A percentile compares a stretch with the other conserved stretches of the same genome.
These are phyloP conservation scores for Penicillium antarcticum DNA, from an alignment of 495 filamentous ascomycete genomes.

Conservation along the genomic window DNA sequence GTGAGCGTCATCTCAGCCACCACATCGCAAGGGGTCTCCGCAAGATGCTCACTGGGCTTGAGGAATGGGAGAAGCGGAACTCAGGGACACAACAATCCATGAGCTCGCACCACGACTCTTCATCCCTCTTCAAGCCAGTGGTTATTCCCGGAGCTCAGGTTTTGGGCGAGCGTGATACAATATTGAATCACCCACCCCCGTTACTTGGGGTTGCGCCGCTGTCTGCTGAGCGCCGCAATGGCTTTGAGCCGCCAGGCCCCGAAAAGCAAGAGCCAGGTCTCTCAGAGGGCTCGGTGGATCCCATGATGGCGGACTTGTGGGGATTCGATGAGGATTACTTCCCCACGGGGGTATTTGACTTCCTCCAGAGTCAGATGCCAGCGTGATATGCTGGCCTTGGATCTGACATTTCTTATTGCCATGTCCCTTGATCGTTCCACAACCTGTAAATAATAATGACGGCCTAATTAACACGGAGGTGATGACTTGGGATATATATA, in stretches of 20 bases:
- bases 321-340: conserved; percentile 50
- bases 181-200: conserved; percentile 39
- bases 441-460: conserved; percentile 9
- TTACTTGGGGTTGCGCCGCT: conserved; percentile 42
- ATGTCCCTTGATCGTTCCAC: background rate
- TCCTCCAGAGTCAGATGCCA: conserved; percentile 49
- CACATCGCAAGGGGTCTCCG: conserved; percentile 50
- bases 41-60: conserved; percentile 50
- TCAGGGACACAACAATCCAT: conserved; percentile 16
- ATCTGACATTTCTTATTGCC: conserved; percentile 2
- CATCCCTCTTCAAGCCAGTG: conserved; percentile 40
- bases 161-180: conserved; percentile 39
- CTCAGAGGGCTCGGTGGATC: conserved; percentile 44
- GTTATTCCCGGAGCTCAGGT: conserved; percentile 39
- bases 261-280: conserved; percentile 34
- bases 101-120: conserved; percentile 21
- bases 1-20: conserved; percentile 52
- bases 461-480: background rate
- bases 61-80: conserved; percentile 45
- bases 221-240: conserved; percentile 42
- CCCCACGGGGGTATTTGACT: conserved; percentile 48
- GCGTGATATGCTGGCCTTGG: conserved; percentile 14
- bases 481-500: background rate
- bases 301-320: conserved; percentile 49
- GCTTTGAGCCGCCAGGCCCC: conserved; percentile 21